Conservation (phyloP, 495 filamentous ascomycete genomes). For the Podospora didyma region DNA sequence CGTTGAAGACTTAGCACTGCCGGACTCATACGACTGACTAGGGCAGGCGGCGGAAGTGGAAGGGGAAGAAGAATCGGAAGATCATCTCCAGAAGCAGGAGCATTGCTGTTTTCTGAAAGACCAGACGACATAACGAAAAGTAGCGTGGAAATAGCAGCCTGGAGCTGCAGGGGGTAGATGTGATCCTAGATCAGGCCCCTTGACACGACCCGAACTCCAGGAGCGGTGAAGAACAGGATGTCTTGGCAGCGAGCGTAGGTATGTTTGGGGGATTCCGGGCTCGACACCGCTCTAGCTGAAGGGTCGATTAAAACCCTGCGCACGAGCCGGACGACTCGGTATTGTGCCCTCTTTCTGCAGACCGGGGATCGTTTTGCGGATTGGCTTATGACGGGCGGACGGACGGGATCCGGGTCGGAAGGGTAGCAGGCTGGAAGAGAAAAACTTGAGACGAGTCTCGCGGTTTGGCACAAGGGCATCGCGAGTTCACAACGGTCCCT, state of each 20-base stretch:
- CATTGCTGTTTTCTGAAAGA: slow-evolving; percentile 6
- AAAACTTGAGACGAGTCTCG: neutral
- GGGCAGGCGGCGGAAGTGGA: slow-evolving; percentile 7
- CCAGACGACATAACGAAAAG: slow-evolving; percentile 31
- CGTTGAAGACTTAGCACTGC: slow-evolving; percentile 52
- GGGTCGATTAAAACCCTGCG: neutral
- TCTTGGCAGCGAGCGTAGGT: neutral
- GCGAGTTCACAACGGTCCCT: too few species aligned
- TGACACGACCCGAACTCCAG: neutral
- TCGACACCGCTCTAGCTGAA: neutral
- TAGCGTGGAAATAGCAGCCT: neutral
- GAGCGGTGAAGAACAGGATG: neutral
- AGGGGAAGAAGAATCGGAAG: slow-evolving; percentile 12
- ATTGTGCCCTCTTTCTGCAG: slow-evolving; percentile 11
- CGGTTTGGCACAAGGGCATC: too few species aligned
- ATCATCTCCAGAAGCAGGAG: slow-evolving; percentile 14
- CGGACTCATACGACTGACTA: slow-evolving; percentile 35
- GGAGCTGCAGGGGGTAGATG: neutral
- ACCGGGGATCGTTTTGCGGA: neutral
- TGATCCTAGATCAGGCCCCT: neutral
- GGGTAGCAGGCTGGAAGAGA: slow-evolving; percentile 2
- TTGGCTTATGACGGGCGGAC: slow-evolving; percentile 15
- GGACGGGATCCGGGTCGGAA: slow-evolving; percentile 2
- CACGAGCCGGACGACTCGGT: neutral
- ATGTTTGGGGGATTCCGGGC: neutral